Evolutionary conservation across 2,329 filamentous ascomycete species (phyloP), one percentile per base, ranked within the genome.

Genomic region (Fusarium nematophilum): DNA sequence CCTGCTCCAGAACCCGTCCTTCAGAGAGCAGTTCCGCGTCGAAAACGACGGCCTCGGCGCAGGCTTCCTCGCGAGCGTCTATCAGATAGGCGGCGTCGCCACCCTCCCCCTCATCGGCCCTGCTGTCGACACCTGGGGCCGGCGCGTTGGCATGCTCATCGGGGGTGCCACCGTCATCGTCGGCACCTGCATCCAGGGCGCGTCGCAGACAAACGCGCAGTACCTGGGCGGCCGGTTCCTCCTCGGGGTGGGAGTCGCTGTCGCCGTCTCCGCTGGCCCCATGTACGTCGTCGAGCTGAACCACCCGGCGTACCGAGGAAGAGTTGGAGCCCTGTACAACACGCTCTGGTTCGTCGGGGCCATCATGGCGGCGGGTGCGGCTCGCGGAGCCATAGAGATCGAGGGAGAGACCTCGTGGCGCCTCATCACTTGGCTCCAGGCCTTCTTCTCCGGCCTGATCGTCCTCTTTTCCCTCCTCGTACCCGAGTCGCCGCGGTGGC

Each of bases 161-260:
- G 80, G 79, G 39, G 75, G 74, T 56, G n/a, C 71, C 3, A 70
- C 76, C 46, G 76, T 83, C 76, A 42, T 76, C 75, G 23, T 62
- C 39, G 80, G 81, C n/a, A 80, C 79, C 23, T 72, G 78, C 51
- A 75, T 83, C 44, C 80, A 82, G 55, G 78, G 73, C n/a, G 75
- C 77, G 2, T 73, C 76, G 52, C 67, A 68, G 47, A 67, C 39
- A 49, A 70, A 65, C 54, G 71, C 71, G 9, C 78, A 81, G 53
- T 83, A 82, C 64, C 79, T 83, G 71, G 81, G 79, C 36, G 85
- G 85, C n/a, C 80, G 85, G 23, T 87, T 88, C 72, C 72, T 88
- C 17, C 80, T 88, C 3, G 86, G 86, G 47, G 87, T 70, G 25
- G 69, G 69, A 46, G 79, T 81, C 23, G 76, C 77, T 36, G 77